Evolutionary conservation across 345 rosid species (phyloP), one percentile per base, ranked within the genome.

Genomic region (Eucalyptus pauciflora): DNA sequence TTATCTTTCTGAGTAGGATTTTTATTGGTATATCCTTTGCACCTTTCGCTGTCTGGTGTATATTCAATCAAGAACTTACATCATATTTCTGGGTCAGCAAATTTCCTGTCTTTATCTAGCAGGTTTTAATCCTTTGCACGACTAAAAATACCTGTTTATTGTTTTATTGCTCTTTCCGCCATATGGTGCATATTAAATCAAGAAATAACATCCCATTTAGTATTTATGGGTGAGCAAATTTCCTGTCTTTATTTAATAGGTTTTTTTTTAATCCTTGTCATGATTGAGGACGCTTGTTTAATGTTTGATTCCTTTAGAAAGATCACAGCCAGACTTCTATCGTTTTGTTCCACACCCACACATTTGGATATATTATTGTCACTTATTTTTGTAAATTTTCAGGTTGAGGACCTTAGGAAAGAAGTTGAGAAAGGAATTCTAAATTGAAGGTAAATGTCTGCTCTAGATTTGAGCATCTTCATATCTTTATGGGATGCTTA

Each of bases 341-440:
- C 45, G 24, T 33, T 69, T 33, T 50, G n/a, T 85, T 48, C 49
- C n/a, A 13, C 54, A 27, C 17, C 24, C 62, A 56, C 62, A 85
- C 25, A 41, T 52, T 52, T 52, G 25, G 58, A 52, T 48, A 48
- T 85, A 15, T 31, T 41, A 45, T 48, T 50, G 51, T 85, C 54
- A 27, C 54, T 50, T 46, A 13, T 8, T 85, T 29, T 85, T 85
- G 50, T 29, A 76, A 85, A 52, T 69, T 92, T 91, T 31, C 88
- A 97, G 99, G 98, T 96, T 91, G 95, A 94, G 86, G 98, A 94
- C 89, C 95, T 97, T 24, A 96, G 91, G 91, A 92, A 88, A 91
- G 96, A 95, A 87, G 31, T 96, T 92, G 93, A 93, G 91, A 94
- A 92, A 91, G 99, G 95, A 92, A 94, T 96, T 89, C 87, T 86